A percentile compares a stretch with the other conserved stretches of the same genome.
These are phyloP conservation scores for Penicillium sp. DNA, from an alignment of 2,329 filamentous ascomycete species.

Conservation along the genomic window DNA sequence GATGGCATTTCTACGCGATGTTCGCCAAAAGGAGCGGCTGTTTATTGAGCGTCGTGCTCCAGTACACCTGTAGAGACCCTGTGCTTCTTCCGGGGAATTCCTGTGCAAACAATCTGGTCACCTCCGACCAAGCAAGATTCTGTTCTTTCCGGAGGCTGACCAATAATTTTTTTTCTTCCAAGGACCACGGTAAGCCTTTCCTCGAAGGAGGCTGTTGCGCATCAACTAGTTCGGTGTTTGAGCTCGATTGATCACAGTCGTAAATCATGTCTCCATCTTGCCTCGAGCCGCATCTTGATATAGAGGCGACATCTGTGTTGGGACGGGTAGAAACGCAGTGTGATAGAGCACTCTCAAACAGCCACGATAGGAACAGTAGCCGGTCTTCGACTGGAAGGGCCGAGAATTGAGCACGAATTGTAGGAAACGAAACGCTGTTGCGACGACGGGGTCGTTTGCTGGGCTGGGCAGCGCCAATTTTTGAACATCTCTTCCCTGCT, in stretches of 20 bases:
- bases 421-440: not conserved
- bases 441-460: not conserved
- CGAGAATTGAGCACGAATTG: slow-evolving; percentile 7
- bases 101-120: slow-evolving; percentile 4
- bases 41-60: slow-evolving; percentile 19
- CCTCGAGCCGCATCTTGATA: not conserved
- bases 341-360: not conserved
- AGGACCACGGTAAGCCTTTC: slow-evolving; percentile 7
- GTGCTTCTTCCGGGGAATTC: slow-evolving; percentile 16
- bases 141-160: slow-evolving; percentile 9
- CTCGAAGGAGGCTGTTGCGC: not conserved
- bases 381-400: not conserved
- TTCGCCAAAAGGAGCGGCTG: not conserved
- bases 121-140: slow-evolving; percentile 13
- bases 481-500: not conserved
- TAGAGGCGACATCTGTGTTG: not conserved
- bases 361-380: slow-evolving; percentile 1
- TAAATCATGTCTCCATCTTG: not conserved
- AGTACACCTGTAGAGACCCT: slow-evolving; percentile 20
- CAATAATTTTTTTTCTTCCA: slow-evolving; percentile 6
- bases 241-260: slow-evolving; percentile 1
- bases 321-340: not conserved
- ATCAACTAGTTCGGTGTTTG: slow-evolving; percentile 1
- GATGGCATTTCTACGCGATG: not conserved
- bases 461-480: not conserved